Percentiles rank a stretch among this genome's conserved stretches.
Evolutionary conservation across 192 early-diverging fungal species (phyloP).

Genomic region (Mortierella hygrophila): DNA sequence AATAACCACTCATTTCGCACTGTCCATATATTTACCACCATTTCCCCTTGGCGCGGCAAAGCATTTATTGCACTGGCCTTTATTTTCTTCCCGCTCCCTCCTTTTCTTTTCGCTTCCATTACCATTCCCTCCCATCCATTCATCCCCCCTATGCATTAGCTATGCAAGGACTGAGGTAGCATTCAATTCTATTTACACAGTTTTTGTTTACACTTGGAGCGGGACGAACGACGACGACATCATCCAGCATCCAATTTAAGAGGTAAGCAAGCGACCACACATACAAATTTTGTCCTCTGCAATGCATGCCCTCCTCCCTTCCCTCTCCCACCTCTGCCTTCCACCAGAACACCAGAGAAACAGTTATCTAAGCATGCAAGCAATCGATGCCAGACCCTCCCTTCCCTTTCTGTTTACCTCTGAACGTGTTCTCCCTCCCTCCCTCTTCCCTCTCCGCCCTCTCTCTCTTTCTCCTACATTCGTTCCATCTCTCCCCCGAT

Average conservation of each 20-base stretch:
- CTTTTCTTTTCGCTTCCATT: not conserved
- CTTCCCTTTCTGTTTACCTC: not conserved
- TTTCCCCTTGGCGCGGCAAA: too few relatives aligned
- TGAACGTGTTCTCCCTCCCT: not conserved
- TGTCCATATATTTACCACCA: too few relatives aligned
- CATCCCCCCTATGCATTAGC: not conserved
- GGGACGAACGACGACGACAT: slow-evolving; percentile 1
- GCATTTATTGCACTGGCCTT: not conserved
- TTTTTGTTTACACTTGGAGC: not conserved
- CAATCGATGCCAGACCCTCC: not conserved
- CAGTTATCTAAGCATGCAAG: slow-evolving; percentile 5
- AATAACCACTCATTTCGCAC: too few relatives aligned
- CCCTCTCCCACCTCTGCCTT: too few relatives aligned
- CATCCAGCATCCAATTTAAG: slow-evolving; percentile 2
- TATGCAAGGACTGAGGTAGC: slow-evolving; percentile 6
- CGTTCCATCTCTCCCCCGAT: slow-evolving; percentile 3
- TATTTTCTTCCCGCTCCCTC: not conserved
- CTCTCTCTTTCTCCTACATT: not conserved
- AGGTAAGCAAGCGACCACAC: not conserved
- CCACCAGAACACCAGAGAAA: not conserved
- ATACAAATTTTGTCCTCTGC: not conserved
- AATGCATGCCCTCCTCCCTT: not conserved
- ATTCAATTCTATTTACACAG: not conserved
- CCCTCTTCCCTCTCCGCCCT: not conserved
- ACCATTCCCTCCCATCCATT: not conserved